These are phyloP conservation scores for Jamesozyma lodderae DNA, from an alignment of 805 yeast species.

Conservation along the genomic window DNA sequence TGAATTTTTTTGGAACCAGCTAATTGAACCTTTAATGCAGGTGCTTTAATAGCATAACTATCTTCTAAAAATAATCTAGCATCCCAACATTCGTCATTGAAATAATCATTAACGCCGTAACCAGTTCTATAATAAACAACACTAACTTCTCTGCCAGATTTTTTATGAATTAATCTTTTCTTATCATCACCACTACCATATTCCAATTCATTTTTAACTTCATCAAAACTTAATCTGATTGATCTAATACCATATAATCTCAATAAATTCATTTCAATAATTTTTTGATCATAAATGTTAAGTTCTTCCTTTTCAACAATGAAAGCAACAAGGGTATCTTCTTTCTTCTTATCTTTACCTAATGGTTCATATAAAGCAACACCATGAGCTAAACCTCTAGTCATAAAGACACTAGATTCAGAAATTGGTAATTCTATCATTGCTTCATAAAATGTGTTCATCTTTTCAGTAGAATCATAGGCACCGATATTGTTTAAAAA, in stretches of 20 bases:
- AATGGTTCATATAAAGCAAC: conserved; percentile 33
- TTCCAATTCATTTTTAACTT: conserved; percentile 34
- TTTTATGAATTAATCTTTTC: conserved; percentile 44
- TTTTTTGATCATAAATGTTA: conserved; percentile 86
- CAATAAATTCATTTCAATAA: conserved; percentile 63
- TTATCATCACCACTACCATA: conserved; percentile 12
- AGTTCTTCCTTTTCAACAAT: conserved; percentile 80
- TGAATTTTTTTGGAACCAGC: conserved; percentile 93
- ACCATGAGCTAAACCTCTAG: conserved; percentile 10
- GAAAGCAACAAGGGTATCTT: conserved; percentile 52
- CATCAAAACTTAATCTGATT: conserved; percentile 57
- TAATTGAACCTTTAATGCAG: conserved; percentile 78
- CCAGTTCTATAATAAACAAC: conserved; percentile 89
- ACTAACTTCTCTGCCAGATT: conserved; percentile 62
- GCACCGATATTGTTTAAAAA: conserved; percentile 51
- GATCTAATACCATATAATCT: conserved; percentile 48
- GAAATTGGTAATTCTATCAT: conserved; percentile 48
- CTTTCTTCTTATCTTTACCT: conserved; percentile 54
- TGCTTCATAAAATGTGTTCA: conserved; percentile 34
- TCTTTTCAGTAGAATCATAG: conserved; percentile 34
- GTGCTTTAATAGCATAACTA: conserved; percentile 80
- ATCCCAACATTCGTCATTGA: conserved; percentile 60
- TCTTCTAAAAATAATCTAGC: conserved; percentile 66
- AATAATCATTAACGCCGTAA: conserved; percentile 77
- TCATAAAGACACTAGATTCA: conserved; percentile 38